Base-by-base conservation (phyloP, 208 protist species). In the Naegleria lovaniensis region DNA sequence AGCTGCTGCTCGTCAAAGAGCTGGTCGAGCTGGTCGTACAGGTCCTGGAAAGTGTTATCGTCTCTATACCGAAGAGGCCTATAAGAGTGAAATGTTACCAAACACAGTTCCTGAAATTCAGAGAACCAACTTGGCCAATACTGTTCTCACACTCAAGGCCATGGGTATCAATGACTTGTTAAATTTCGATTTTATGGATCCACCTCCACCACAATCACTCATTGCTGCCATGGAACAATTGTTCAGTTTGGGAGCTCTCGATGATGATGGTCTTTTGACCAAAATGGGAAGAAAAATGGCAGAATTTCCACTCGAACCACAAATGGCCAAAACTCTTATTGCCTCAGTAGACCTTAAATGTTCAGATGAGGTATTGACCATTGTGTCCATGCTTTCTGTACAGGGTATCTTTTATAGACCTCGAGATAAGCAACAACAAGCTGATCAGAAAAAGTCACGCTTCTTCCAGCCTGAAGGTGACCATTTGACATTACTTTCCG, bases 221-320 rank as follows among this genome's bases (percentile, higher is more conserved):
- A 95, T 99, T 33, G 92, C 93, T 0, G 98, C 98, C n/a, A 95
- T 99, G 93, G 96, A 99, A 93, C 95, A 97, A 98, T 96, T 97
- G 92, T 98, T 98, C 88, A 98, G 97, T 55, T 96, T 99, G 38
- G 98, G 97, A 90, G 98, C 98, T 6, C 93, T 99, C 0, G 97
- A 99, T 92, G 95, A 95, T 91, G 98, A 93, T 83, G 98, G 98
- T 15, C 90, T 99, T 41, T 95, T 99, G 19, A 99, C 99, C 9
- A 94, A 95, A 33, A 94, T 99, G 7, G 98, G 98, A 7, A 92
- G 94, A 90, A 96, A 98, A 13, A 96, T 99, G 93, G 98, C 97
- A 5, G 97, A 99, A 93, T 99, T 99, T 90, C 98, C 99, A 7
- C 96, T 99, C 90, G 98, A 99, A 88, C 98, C 99, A 39, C 97